A percentile compares a stretch with the other conserved stretches of the same genome.
phyloP scores from a whole-genome alignment of 148 eudicot species.

The Cornus suecica region DNA sequence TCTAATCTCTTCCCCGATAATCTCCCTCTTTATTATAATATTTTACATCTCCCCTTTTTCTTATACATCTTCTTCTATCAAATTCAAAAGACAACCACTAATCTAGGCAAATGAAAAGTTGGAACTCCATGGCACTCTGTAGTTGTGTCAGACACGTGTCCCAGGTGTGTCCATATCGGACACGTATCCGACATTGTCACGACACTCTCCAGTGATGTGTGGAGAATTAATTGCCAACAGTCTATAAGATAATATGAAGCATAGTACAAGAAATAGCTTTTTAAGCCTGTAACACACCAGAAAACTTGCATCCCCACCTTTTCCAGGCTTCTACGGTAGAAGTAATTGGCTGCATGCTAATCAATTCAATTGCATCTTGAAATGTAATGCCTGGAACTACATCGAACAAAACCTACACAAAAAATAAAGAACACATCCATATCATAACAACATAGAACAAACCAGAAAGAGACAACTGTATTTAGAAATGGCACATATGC shows the following conservation, averaged over 20 bases:
- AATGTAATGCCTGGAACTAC: slow-evolving; percentile 82
- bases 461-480: neutral
- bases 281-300: neutral
- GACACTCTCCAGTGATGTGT: too few relatives aligned
- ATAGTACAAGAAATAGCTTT: neutral
- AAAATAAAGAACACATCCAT: neutral
- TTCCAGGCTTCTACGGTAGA: slow-evolving; percentile 80
- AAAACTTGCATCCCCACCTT: slow-evolving; percentile 45
- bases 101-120: too few relatives aligned
- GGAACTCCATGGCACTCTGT: too few relatives aligned
- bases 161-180: too few relatives aligned
- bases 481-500: neutral
- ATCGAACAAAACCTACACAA: slow-evolving; percentile 84
- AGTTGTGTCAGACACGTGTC: too few relatives aligned
- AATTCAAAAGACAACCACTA: too few relatives aligned
- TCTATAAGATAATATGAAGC: neutral
- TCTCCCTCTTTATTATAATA: too few relatives aligned
- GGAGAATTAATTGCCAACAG: neutral
- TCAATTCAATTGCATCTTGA: slow-evolving; percentile 82
- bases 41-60: too few relatives aligned
- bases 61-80: too few relatives aligned
- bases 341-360: slow-evolving; percentile 96
- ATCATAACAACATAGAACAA: slow-evolving; percentile 1
- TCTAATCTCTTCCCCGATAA: too few relatives aligned
- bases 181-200: too few relatives aligned